Conservation (phyloP, 2,329 filamentous ascomycete species). For the Fusarium xylarioides region DNA sequence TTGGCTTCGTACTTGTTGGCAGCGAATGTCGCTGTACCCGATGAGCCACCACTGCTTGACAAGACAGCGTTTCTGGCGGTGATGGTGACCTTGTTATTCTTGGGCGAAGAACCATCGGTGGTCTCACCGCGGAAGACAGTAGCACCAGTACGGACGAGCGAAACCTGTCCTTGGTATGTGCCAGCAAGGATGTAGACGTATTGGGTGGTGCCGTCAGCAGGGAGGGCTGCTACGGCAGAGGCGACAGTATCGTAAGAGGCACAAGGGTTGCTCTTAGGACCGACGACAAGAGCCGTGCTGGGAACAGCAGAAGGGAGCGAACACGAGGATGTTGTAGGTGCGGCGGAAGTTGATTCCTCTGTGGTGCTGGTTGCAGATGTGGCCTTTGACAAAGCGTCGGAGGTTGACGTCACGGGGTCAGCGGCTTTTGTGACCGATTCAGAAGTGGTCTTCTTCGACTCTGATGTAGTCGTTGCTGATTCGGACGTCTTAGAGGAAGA, state of each 20-base stretch:
- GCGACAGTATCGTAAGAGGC: conserved; percentile 55
- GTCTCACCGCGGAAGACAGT: conserved; percentile 61
- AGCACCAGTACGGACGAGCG: conserved; percentile 49
- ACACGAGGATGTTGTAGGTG: conserved; percentile 1
- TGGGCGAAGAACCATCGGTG: conserved; percentile 51
- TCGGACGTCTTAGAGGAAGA: background rate
- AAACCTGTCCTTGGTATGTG: conserved; percentile 55
- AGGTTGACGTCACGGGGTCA: background rate
- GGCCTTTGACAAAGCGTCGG: background rate
- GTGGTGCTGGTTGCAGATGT: background rate
- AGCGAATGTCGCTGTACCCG: conserved; percentile 38
- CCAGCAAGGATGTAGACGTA: conserved; percentile 56
- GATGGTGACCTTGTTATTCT: conserved; percentile 66
- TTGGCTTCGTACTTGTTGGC: conserved; percentile 44
- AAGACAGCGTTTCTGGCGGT: conserved; percentile 17
- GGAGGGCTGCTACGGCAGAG: conserved; percentile 44
- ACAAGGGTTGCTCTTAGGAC: conserved; percentile 48
- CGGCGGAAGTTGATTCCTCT: background rate
- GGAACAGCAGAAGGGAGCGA: conserved; percentile 32
- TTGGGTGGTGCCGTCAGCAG: conserved; percentile 48
- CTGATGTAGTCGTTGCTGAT: background rate
- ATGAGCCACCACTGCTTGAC: conserved; percentile 27
- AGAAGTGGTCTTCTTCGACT: background rate
- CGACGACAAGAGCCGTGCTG: conserved; percentile 51
- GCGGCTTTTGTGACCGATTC: background rate